These are phyloP conservation scores for Tinospora cordifolia DNA, from an alignment of 164 flowering plant genomes.

Conservation along the genomic window DNA sequence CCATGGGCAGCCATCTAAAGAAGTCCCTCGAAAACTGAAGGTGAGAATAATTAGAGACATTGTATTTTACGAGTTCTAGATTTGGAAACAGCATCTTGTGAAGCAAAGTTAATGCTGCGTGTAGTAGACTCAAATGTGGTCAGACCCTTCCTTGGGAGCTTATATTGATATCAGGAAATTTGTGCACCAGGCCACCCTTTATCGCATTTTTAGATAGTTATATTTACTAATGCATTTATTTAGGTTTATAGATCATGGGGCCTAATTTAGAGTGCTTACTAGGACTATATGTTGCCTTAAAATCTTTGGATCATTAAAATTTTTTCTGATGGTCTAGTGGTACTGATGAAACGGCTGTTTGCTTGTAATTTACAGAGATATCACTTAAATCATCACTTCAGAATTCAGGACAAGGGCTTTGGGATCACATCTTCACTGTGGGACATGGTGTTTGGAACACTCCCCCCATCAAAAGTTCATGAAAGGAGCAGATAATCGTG, in stretches of 20 bases:
- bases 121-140: too few species aligned
- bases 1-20: slow-evolving; percentile 72
- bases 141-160: too few species aligned
- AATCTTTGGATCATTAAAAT: not conserved
- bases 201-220: not conserved
- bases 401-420: slow-evolving; percentile 76
- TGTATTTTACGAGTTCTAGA: not conserved
- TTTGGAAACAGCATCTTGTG: too few species aligned
- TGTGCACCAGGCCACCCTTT: too few species aligned
- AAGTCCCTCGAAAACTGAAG: slow-evolving; percentile 56
- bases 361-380: slow-evolving; percentile 47
- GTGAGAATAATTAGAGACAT: slow-evolving; percentile 20
- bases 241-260: not conserved
- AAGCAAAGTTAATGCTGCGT: too few species aligned
- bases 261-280: not conserved
- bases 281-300: not conserved
- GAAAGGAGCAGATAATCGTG: slow-evolving; percentile 29
- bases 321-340: not conserved
- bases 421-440: slow-evolving; percentile 84
- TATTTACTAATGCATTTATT: not conserved
- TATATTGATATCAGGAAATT: too few species aligned
- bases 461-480: slow-evolving; percentile 47
- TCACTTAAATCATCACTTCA: slow-evolving; percentile 92
- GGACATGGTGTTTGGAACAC: slow-evolving; percentile 84
- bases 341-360: slow-evolving; percentile 1